Conservation (phyloP, 306 rosid genomes). For the Herpetospermum pedunculosum region DNA sequence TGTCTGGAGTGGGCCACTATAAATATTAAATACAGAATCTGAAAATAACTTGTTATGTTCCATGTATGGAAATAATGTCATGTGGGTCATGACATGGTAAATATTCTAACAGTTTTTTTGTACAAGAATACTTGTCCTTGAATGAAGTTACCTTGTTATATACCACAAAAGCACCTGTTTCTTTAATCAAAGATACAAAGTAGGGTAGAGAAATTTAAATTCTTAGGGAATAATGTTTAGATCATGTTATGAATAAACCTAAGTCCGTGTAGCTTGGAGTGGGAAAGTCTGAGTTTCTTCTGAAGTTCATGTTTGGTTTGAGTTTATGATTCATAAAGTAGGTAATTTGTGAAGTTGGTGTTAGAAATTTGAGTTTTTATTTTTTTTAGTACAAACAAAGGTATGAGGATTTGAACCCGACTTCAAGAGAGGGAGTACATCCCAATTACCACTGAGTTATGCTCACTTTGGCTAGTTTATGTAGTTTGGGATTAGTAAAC, state of each 20-base stretch:
- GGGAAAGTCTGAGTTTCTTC: neutral
- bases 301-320: neutral
- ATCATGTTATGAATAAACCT: neutral
- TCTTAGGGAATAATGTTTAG: neutral
- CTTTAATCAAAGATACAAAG: neutral
- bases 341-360: neutral
- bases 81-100: neutral
- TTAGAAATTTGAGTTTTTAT: neutral
- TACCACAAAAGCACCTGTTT: neutral
- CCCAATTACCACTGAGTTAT: no score
- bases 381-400: no score
- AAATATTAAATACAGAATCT: neutral
- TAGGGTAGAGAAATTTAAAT: neutral
- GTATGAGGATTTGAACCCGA: no score
- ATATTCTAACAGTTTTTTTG: neutral
- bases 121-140: neutral
- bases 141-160: neutral
- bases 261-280: neutral
- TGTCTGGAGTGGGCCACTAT: neutral
- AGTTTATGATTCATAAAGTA: neutral
- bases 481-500: neutral
- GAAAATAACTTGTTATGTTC: neutral
- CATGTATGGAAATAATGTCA: slow-evolving; percentile 5
- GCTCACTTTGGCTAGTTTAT: no score
- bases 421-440: no score